Evolutionary conservation across 2,329 filamentous ascomycete species (phyloP), one percentile per base, ranked within the genome.

Genomic region (Aspergillus sp.): DNA sequence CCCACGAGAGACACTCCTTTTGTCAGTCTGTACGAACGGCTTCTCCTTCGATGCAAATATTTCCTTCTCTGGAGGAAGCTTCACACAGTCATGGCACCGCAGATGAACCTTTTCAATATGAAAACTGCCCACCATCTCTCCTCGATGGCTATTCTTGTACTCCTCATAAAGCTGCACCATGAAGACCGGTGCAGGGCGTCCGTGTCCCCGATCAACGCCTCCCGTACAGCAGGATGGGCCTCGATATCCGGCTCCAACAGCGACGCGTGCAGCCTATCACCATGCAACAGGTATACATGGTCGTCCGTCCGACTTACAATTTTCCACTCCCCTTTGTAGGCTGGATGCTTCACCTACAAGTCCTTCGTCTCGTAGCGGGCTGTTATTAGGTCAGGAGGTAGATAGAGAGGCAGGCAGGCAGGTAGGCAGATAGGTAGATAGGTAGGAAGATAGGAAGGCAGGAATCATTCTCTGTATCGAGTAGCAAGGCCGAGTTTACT

Each of bases 341-440:
- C 35, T 2, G 64, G 60, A 35, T 67, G 61, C 8, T 62, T 53
- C 3, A 54, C 36, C 57, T 55, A 65, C 3, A 66, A 49, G 40
- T 66, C 63, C 7, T 60, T 62, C 0, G 62, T 65, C 13, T 51
- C 54, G 38, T 60, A 66, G 3, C 54, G n/a, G n/a, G n/a, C n/a
- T n/a, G n/a, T n/a, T n/a, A n/a, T n/a, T n/a, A n/a, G n/a, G n/a
- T n/a, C n/a, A n/a, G n/a, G n/a, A n/a, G n/a, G n/a, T n/a, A n/a
- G n/a, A n/a, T n/a, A n/a, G n/a, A n/a, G n/a, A n/a, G n/a, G n/a
- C n/a, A n/a, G n/a, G n/a, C n/a, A n/a, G n/a, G n/a, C n/a, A n/a
- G n/a, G n/a, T n/a, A n/a, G n/a, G n/a, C n/a, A n/a, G n/a, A n/a
- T n/a, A n/a, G n/a, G n/a, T n/a, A n/a, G n/a, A n/a, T n/a, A n/a